Evolutionary conservation across 768 basidiomycete species (phyloP), one percentile per base, ranked within the genome.

Genomic region (Amanita rimosa): DNA sequence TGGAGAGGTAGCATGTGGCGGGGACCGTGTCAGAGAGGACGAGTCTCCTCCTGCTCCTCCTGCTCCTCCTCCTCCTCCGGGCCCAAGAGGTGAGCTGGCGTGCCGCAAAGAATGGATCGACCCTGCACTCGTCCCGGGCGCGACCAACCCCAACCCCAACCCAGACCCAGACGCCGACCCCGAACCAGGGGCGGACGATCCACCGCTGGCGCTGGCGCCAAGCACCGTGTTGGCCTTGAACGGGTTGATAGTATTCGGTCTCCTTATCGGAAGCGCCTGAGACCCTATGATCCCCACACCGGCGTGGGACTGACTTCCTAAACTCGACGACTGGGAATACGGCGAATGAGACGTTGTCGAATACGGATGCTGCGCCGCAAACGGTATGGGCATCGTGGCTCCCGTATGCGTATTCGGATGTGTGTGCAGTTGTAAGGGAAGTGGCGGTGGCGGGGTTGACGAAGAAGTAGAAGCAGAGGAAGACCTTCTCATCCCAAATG

Each of bases 221-320:
- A 64, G 62, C 4, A 71, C 49, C 0, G 70, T 69, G 48, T 65
- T 67, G 16, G 63, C 57, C 47, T 71, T 71, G 60, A 71, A 71
- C 7, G 67, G 69, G 46, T 69, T 60, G 22, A 49, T 49, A 33
- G 40, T 43, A 10, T 16, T 46, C 1, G 40, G 48, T 11, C 40
- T 40, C 37, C 39, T 41, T 24, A 49, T 49, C 13, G 48, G 40
- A 13, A 49, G n/a, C 13, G 37, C 47, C n/a, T 27, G 37, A 2
- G 47, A 33, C 13, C 22, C 19, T 4, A 13, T 36, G n/a, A n/a
- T n/a, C 8, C 17, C 16, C 6, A 10, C 6, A 14, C 21, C 27
- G 0, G 24, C 35, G 36, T 36, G 16, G 4, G 41, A 24, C 26
- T 43, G 21, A 10, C 17, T 34, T 6, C 31, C 17, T 35, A 33